Evolutionary conservation across 225 moss, liverwort and hornwort genomes (phyloP).

Genomic region (Antitrichia curtipendula): DNA sequence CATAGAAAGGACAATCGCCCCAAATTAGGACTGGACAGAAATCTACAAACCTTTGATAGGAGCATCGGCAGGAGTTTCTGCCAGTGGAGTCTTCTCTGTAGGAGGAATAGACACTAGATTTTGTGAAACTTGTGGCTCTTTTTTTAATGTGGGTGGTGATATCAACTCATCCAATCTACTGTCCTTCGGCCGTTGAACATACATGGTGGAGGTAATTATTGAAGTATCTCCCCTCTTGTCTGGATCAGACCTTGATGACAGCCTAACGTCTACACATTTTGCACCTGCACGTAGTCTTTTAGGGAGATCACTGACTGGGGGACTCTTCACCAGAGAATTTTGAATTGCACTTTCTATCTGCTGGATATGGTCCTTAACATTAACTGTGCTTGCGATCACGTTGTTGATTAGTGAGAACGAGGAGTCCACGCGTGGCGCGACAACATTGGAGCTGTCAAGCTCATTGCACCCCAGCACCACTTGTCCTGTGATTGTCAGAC

Average conservation of each 20-base stretch:
- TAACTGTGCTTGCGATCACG: not conserved
- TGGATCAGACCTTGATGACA: not conserved
- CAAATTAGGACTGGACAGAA: not conserved
- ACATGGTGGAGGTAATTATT: slow-evolving; percentile 19
- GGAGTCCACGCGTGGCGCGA: not conserved
- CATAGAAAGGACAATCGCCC: not conserved
- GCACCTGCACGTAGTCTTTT: slow-evolving; percentile 7
- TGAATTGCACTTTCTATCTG: slow-evolving; percentile 27
- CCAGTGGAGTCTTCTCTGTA: not conserved
- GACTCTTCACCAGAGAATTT: slow-evolving; percentile 9
- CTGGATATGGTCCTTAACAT: slow-evolving; percentile 29
- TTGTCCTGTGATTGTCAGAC: slow-evolving; percentile 10
- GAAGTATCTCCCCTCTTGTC: slow-evolving; percentile 11
- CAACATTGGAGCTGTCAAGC: slow-evolving; percentile 1
- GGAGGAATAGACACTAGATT: not conserved
- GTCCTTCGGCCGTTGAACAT: slow-evolving; percentile 1
- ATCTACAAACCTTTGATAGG: slow-evolving; percentile 24
- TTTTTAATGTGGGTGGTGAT: not conserved
- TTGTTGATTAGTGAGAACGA: not conserved
- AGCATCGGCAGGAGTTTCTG: not conserved
- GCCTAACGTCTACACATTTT: not conserved
- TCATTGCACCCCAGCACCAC: slow-evolving; percentile 4
- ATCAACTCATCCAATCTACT: slow-evolving; percentile 6
- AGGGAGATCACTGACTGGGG: not conserved
- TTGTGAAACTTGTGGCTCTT: not conserved